Conservation (phyloP, 2,329 filamentous ascomycete genomes). For the Arthroderma uncinatum region DNA sequence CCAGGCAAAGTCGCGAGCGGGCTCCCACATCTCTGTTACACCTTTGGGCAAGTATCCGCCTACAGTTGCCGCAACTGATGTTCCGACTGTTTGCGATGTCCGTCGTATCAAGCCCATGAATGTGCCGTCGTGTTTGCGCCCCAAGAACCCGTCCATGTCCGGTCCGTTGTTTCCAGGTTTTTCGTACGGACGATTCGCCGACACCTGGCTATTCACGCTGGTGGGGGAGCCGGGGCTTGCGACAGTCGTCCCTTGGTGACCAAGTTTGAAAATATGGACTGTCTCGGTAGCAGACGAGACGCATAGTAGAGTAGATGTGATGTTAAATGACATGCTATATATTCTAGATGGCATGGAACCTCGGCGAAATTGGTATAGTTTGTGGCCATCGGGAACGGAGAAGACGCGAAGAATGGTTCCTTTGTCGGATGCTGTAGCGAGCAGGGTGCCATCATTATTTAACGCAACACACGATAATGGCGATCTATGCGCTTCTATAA, state of each 20-base stretch:
- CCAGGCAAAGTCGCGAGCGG: conserved; percentile 86
- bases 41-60: conserved; percentile 87
- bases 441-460: conserved; percentile 80
- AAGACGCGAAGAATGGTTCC: conserved; percentile 97
- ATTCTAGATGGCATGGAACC: conserved; percentile 93
- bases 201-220: conserved; percentile 20
- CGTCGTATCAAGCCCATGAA: conserved; percentile 85
- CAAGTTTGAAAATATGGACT: conserved; percentile 86
- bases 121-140: conserved; percentile 53
- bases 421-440: conserved; percentile 93
- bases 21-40: conserved; percentile 97
- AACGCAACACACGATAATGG: conserved; percentile 82
- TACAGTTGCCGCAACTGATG: conserved; percentile 75
- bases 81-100: conserved; percentile 87
- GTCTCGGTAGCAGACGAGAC: conserved; percentile 95
- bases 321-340: conserved; percentile 98
- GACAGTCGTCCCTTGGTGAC: conserved; percentile 27
- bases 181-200: conserved; percentile 23
- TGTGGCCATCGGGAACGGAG: conserved; percentile 77
- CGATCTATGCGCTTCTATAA: conserved; percentile 87
- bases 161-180: conserved; percentile 18
- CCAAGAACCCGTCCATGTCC: conserved; percentile 23
- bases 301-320: conserved; percentile 81
- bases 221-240: conserved; percentile 17
- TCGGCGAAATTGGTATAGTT: conserved; percentile 89